Evolutionary conservation across 371 early-diverging fungal species (phyloP).

Genomic region (Polyrhizophydium stewartii): DNA sequence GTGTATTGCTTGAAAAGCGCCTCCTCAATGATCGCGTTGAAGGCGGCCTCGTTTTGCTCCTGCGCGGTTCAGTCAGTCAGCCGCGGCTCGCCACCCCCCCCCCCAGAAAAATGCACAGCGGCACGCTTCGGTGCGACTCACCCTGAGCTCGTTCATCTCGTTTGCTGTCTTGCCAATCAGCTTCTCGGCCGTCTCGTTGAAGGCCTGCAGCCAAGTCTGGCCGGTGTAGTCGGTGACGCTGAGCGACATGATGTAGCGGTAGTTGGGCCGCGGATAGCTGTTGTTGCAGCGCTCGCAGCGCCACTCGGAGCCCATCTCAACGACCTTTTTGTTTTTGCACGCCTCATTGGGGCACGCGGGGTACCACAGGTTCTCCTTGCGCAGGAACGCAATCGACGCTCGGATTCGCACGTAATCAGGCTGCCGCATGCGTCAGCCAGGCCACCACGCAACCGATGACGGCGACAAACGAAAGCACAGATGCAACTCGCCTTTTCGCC

Average conservation of each 20-base stretch:
- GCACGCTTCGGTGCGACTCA: background rate
- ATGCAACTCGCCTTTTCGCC: conserved; percentile 44
- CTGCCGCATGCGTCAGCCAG: background rate
- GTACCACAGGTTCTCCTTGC: conserved; percentile 64
- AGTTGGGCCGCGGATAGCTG: conserved; percentile 48
- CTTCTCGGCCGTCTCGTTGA: conserved; percentile 73
- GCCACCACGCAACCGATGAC: too few relatives aligned
- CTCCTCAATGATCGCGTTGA: conserved; percentile 39
- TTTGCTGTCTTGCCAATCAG: conserved; percentile 71
- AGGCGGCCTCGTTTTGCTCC: conserved; percentile 14
- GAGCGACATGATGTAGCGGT: conserved; percentile 70
- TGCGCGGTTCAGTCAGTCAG: too few relatives aligned
- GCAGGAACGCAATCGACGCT: conserved; percentile 48
- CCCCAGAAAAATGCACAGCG: background rate
- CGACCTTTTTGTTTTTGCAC: conserved; percentile 87
- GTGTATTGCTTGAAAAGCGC: conserved; percentile 63
- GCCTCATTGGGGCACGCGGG: conserved; percentile 78
- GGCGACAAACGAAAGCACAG: too few relatives aligned
- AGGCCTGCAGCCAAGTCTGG: conserved; percentile 75
- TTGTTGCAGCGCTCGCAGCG: conserved; percentile 22
- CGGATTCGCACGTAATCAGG: too few relatives aligned
- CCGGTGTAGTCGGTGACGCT: conserved; percentile 77
- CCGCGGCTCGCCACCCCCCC: background rate
- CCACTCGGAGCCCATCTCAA: conserved; percentile 61
- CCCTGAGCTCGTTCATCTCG: conserved; percentile 56